Base-by-base conservation (phyloP, 371 early-diverging fungal species). In the Lichtheimia hyalospora region DNA sequence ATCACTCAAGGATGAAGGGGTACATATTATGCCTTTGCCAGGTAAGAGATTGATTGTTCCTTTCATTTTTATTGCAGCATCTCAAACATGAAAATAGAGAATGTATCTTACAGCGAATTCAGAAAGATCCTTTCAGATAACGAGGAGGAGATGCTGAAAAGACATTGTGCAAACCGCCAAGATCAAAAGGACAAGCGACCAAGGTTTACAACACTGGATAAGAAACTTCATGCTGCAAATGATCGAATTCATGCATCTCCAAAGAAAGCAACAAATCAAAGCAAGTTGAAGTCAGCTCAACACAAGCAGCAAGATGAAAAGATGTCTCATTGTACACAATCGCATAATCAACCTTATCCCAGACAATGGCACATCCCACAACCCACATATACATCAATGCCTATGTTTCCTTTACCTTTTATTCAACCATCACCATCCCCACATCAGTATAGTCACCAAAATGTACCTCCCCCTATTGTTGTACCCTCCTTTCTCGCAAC, bases 31-130 rank as follows among this genome's bases (percentile, higher is more conserved):
- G n/a, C 60, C 64, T 20, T 50, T 79, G 27, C 79, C 79, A 46
- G 73, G 78, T 74, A 76, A 20, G 18, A 25, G 25, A 34, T 10
- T 10, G 8, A 34, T 2, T 2, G 10, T 34, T 8, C 10, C 34
- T 34, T 34, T 34, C 10, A 28, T 34, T 34, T 2, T 34, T 10
- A 8, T 34, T 34, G 34, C 34, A 34, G 34, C 10, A 2, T 34
- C 34, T 34, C 34, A 34, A 16, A 40, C 44, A 46, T 21, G 18
- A 8, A 15, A 12, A 5, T 44, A 63, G 79, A 75, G 3, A 57
- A 74, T 49, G 66, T 79, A 2, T 28, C 63, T 3, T 66, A 72
- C 52, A 69, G 68, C 49, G 62, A 67, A 23, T 79, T 63, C 55
- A 43, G 63, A 10, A 74, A 74, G 43, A 66, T 69, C 54, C 61